phyloP scores from a whole-genome alignment of 176 grass and related monocot species.

The Triticum monococcum region DNA sequence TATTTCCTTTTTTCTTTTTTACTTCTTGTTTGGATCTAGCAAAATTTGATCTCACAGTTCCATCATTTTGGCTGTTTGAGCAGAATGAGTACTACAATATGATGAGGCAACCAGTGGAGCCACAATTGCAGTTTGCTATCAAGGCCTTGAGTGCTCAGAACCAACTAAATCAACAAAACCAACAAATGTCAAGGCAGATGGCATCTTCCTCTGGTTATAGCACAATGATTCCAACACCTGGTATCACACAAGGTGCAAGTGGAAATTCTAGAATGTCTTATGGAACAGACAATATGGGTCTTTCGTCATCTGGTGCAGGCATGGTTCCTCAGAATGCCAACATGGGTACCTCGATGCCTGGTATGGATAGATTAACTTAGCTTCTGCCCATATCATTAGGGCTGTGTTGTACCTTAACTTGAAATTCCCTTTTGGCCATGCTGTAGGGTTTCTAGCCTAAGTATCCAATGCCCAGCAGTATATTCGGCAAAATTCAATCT shows the following conservation, averaged over 20 bases:
- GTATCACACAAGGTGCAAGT: conserved; percentile 59
- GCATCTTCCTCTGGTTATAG: conserved; percentile 67
- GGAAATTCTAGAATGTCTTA: conserved; percentile 57
- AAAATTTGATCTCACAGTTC: conserved; percentile 24
- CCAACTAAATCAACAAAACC: conserved; percentile 58
- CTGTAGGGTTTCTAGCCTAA: conserved; percentile 19
- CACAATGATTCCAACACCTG: conserved; percentile 95
- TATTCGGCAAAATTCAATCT: conserved; percentile 5
- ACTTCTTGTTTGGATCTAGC: conserved; percentile 15
- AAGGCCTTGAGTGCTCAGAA: conserved; percentile 48
- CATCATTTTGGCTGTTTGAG: conserved; percentile 24
- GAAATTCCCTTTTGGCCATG: conserved; percentile 21
- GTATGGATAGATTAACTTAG: conserved; percentile 35
- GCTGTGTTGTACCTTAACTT: conserved; percentile 1
- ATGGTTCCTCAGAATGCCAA: conserved; percentile 62
- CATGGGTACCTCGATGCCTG: conserved; percentile 52
- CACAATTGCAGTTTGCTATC: conserved; percentile 52
- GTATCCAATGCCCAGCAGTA: neutral
- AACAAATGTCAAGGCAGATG: conserved; percentile 46
- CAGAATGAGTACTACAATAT: conserved; percentile 80
- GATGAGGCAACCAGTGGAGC: conserved; percentile 56
- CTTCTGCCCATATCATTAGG: neutral
- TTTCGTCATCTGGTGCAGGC: conserved; percentile 44
- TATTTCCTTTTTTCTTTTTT: conserved; percentile 9
- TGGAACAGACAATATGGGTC: conserved; percentile 54